Conservation (phyloP, 192 early-diverging fungal species). For the Gryganskiella cystojenkinii region DNA sequence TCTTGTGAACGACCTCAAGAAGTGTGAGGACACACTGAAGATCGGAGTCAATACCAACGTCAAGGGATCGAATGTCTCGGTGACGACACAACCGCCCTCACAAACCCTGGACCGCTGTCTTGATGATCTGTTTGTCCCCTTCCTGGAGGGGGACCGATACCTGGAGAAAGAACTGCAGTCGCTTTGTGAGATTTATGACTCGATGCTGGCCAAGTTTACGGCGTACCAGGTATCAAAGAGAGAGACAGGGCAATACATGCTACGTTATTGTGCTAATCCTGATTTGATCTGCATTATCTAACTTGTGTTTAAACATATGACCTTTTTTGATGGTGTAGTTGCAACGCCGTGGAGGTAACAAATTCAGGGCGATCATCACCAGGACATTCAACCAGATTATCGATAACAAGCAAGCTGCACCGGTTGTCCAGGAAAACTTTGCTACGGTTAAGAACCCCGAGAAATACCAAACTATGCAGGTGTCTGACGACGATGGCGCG, state of each 20-base stretch:
- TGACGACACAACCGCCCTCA: conserved; percentile 65
- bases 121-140: conserved; percentile 96
- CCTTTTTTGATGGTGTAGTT: conserved; percentile 22
- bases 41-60: conserved; percentile 58
- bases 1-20: conserved; percentile 81
- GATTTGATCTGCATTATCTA: background rate
- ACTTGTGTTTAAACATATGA: no score
- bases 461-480: conserved; percentile 45
- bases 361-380: conserved; percentile 47
- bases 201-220: conserved; percentile 53
- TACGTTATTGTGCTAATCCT: no score
- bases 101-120: conserved; percentile 87
- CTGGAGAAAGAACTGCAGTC: conserved; percentile 80
- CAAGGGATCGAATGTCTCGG: conserved; percentile 54
- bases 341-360: conserved; percentile 50
- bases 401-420: conserved; percentile 25
- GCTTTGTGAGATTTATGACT: conserved; percentile 69
- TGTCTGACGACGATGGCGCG: conserved; percentile 48
- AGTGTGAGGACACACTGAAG: conserved; percentile 72
- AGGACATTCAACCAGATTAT: conserved; percentile 52
- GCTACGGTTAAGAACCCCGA: conserved; percentile 51
- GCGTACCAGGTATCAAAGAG: conserved; percentile 56
- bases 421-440: conserved; percentile 49
- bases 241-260: no score
- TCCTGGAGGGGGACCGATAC: conserved; percentile 90